Evolutionary conservation across 129 eudicot genomes (phyloP).

Genomic region (Scalesia atractyloides): DNA sequence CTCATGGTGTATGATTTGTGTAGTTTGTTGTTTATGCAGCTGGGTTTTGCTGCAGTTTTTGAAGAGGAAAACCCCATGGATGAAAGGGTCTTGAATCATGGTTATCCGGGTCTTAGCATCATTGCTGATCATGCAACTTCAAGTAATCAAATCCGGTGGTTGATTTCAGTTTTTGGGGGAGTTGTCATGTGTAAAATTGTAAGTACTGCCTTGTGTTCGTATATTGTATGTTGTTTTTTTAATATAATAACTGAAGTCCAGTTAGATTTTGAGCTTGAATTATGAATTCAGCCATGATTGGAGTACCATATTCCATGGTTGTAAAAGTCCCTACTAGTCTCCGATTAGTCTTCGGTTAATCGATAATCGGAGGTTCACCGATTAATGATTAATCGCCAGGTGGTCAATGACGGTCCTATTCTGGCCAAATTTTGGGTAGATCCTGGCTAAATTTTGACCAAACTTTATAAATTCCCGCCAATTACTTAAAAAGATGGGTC

Average conservation of each 20-base stretch:
- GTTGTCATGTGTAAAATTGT: slow-evolving; percentile 73
- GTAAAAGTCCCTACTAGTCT: no score
- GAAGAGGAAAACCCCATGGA: slow-evolving; percentile 20
- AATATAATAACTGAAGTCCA: background rate
- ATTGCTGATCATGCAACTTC: slow-evolving; percentile 41
- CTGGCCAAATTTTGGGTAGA: no score
- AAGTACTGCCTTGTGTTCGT: slow-evolving; percentile 20
- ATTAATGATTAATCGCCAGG: no score
- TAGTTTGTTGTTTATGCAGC: background rate
- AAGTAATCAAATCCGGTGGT: slow-evolving; percentile 47
- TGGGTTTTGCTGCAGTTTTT: slow-evolving; percentile 6
- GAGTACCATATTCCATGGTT: background rate
- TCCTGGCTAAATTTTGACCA: no score
- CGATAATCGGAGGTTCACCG: no score
- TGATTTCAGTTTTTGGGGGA: slow-evolving; percentile 57
- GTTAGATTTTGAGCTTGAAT: background rate
- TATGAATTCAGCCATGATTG: background rate
- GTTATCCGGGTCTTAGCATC: slow-evolving; percentile 25
- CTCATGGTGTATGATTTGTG: background rate
- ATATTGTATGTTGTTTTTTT: background rate
- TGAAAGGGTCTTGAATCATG: slow-evolving; percentile 9
- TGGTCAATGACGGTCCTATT: no score
- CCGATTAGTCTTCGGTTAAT: no score
- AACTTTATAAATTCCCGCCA: no score
- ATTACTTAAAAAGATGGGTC: no score